phyloP scores from a whole-genome alignment of 148 eudicot genomes.

The Heliosperma pusillum region DNA sequence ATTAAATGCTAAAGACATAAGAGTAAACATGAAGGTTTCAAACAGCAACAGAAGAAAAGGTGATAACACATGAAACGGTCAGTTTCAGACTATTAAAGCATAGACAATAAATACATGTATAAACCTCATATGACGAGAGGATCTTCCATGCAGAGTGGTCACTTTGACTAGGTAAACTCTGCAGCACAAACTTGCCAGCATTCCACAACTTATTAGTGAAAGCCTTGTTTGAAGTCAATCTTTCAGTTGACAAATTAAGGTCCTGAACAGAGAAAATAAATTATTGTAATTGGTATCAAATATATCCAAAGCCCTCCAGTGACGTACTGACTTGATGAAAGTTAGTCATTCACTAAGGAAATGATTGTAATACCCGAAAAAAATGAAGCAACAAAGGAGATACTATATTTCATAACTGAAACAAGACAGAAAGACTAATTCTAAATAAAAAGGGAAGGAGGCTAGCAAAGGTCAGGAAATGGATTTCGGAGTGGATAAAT shows the following conservation, averaged over 20 bases:
- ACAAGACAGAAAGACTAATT: background rate
- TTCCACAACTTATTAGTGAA: slow-evolving; percentile 99
- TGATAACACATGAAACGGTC: background rate
- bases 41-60: background rate
- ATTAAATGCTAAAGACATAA: background rate
- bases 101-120: slow-evolving; percentile 5
- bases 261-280: slow-evolving; percentile 46
- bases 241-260: slow-evolving; percentile 86
- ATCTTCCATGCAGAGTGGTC: slow-evolving; percentile 64
- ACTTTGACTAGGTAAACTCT: slow-evolving; percentile 72
- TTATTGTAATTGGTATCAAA: background rate
- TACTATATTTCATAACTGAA: background rate
- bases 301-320: background rate
- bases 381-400: background rate
- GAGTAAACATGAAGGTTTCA: background rate
- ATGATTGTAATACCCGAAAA: background rate
- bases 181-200: slow-evolving; percentile 96
- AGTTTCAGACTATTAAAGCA: background rate
- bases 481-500: background rate
- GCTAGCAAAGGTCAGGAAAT: background rate
- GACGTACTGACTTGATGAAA: background rate
- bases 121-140: slow-evolving; percentile 65
- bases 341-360: background rate
- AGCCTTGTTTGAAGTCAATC: slow-evolving; percentile 89
- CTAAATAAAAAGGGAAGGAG: background rate